Evolutionary conservation across 768 basidiomycete genomes (phyloP), one percentile per base, ranked within the genome.

Genomic region (Russula emetica): DNA sequence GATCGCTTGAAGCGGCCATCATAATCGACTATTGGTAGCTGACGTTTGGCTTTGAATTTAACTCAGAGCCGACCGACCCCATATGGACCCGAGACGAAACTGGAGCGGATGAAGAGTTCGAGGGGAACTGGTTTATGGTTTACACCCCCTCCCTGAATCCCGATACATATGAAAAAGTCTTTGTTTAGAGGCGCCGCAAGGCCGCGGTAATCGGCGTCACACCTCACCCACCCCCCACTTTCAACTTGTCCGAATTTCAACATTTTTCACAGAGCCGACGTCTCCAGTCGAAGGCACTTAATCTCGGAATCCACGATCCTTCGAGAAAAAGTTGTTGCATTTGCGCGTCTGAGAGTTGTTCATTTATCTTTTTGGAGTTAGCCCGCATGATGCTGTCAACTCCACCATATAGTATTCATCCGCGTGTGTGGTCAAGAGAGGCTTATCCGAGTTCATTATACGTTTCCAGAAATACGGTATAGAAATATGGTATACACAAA

Each of bases 321-420:
- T 64, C 63, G 59, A 64, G 63, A 64, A 47, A 44, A 47, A 64
- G 63, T 55, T 5, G 36, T 30, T 34, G 62, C 30, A 30, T 51
- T 44, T 50, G 58, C 63, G 52, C 63, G 44, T 64, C 61, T 56
- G 30, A 55, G 52, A 61, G 47, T 36, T 38, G 60, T 54, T 54
- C 63, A 64, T 64, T 64, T 64, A 64, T 64, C 63, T 64, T 64
- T 60, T 64, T 64, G 63, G 63, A 64, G 63, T 60, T 64, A 64
- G 63, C 58, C 57, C 58, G 44, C 58, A 64, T 64, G 58, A 64
- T 60, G 58, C 63, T 64, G 63, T 64, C 63, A 64, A 56, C 62
- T 55, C 59, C 53, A 60, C 63, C 58, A n/a, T 54, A 51, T 47
- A 60, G 11, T 13, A 64, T 32, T 2, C 11, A 13, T 55, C 58